Percentiles rank a stretch among this genome's conserved stretches.
phyloP scores from a whole-genome alignment of 257 asterid species.

The Solanum bulbocastanum region DNA sequence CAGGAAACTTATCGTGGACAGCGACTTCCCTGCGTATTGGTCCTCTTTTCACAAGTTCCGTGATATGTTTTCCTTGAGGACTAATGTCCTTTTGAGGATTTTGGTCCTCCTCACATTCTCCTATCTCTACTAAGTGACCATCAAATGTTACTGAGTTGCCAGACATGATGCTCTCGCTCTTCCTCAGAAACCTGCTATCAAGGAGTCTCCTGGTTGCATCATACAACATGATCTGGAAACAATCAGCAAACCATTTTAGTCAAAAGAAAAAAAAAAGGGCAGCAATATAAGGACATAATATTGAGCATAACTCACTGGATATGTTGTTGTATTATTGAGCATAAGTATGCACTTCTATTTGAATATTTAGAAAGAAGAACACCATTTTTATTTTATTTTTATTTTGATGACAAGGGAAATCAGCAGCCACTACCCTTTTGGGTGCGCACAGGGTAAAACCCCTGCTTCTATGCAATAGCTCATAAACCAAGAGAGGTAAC shows the following conservation, averaged over 20 bases:
- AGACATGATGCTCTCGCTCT: conserved; percentile 43
- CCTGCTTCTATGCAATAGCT: too few relatives aligned
- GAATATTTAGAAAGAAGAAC: background rate
- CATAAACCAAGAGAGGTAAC: too few relatives aligned
- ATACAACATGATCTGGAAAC: conserved; percentile 53
- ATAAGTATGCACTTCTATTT: background rate
- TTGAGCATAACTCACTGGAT: background rate
- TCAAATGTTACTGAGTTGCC: conserved; percentile 56
- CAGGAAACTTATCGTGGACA: conserved; percentile 10
- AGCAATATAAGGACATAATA: background rate
- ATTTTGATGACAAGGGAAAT: too few relatives aligned
- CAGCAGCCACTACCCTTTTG: too few relatives aligned
- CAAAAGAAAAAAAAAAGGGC: background rate
- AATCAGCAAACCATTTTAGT: background rate
- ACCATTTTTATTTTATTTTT: too few relatives aligned
- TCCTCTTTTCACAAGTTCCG: conserved; percentile 14
- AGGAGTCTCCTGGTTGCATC: conserved; percentile 55
- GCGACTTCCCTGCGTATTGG: conserved; percentile 8
- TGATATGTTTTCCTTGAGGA: conserved; percentile 14
- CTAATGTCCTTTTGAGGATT: conserved; percentile 25
- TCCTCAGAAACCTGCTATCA: conserved; percentile 56
- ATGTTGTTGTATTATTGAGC: background rate
- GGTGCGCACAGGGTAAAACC: too few relatives aligned
- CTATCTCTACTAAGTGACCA: conserved; percentile 66
- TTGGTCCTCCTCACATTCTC: conserved; percentile 36